Base-by-base conservation (phyloP, 2,329 filamentous ascomycete genomes). In the Escovopsis sp. region DNA sequence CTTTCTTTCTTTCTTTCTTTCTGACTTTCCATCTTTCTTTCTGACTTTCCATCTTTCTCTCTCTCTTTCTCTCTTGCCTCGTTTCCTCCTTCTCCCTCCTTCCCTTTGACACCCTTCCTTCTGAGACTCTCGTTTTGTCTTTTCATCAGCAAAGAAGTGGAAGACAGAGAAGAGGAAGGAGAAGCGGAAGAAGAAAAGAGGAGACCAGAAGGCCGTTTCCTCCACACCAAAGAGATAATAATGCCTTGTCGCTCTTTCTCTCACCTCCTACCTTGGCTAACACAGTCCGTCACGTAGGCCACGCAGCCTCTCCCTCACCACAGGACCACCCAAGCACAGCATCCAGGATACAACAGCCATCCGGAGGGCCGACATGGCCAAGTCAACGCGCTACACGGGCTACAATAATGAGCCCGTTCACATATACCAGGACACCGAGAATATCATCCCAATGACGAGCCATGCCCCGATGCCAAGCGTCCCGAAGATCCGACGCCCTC, bases 391-490 rank as follows among this genome's bases (percentile, higher is more conserved):
- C 52, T 67, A 66, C 46, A 51, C 59, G 52, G 62, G 58, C 51
- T 59, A 62, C 35, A 60, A 20, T 3, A 20, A 63, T 47, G 67
- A 72, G 57, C 63, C 68, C 38, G 57, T 73, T 33, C 63, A 67
- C 31, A 70, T 74, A 47, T 75, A 65, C 50, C 66, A 71, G 45
- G 71, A 76, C 57, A 62, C 64, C 52, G 63, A 64, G 41, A 63
- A 65, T 45, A 50, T 59, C 35, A 55, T 63, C 7, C 64, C 66
- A 33, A 71, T 72, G 59, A 67, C 70, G 45, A 74, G 67, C 57
- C 68, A 74, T 51, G 70, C 71, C 35, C 70, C 71, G 32, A 75
- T 76, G 71, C 70, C 71, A 29, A 62, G 66, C 37, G 60, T 66
- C 39, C 55, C 63, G 39, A 72, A 67, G 46, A 57, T 63, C 30